Conservation (phyloP, 2,329 filamentous ascomycete species). For the Botrytis fragariae region DNA sequence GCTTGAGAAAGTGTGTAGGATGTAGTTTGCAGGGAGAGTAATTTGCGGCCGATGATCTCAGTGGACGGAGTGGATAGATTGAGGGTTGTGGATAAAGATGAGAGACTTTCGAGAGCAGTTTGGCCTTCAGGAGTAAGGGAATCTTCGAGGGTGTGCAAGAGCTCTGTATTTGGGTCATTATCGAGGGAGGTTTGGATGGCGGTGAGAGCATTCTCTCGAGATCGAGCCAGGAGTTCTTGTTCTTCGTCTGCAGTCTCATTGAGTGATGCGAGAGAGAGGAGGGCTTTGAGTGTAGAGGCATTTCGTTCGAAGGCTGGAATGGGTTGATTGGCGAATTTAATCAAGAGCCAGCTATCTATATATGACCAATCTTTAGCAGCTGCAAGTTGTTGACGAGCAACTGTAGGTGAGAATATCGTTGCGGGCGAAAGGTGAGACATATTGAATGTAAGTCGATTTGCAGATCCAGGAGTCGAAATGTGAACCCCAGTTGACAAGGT, state of each 20-base stretch:
- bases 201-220: slow-evolving; percentile 59
- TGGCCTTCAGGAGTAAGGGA: slow-evolving; percentile 55
- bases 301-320: slow-evolving; percentile 82
- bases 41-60: slow-evolving; percentile 49
- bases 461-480: neutral
- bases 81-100: slow-evolving; percentile 49
- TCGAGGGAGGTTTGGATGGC: slow-evolving; percentile 47
- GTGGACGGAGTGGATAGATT: slow-evolving; percentile 44
- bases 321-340: slow-evolving; percentile 62
- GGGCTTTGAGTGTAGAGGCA: slow-evolving; percentile 71
- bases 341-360: slow-evolving; percentile 77
- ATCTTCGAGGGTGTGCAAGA: slow-evolving; percentile 55
- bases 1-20: slow-evolving; percentile 56
- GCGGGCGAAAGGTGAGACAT: slow-evolving; percentile 43
- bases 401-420: slow-evolving; percentile 65
- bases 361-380: slow-evolving; percentile 89
- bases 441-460: neutral
- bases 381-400: slow-evolving; percentile 72
- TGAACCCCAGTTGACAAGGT: neutral
- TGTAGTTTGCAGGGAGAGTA: slow-evolving; percentile 55
- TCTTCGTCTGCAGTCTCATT: slow-evolving; percentile 80
- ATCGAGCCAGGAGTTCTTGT: slow-evolving; percentile 52
- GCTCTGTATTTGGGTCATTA: slow-evolving; percentile 38
- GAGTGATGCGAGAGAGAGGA: slow-evolving; percentile 69
- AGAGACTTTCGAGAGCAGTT: slow-evolving; percentile 56